Percentiles rank a stretch among this genome's conserved stretches.
These are phyloP conservation scores for Centella asiatica DNA, from an alignment of 129 eudicot species.

Conservation along the genomic window DNA sequence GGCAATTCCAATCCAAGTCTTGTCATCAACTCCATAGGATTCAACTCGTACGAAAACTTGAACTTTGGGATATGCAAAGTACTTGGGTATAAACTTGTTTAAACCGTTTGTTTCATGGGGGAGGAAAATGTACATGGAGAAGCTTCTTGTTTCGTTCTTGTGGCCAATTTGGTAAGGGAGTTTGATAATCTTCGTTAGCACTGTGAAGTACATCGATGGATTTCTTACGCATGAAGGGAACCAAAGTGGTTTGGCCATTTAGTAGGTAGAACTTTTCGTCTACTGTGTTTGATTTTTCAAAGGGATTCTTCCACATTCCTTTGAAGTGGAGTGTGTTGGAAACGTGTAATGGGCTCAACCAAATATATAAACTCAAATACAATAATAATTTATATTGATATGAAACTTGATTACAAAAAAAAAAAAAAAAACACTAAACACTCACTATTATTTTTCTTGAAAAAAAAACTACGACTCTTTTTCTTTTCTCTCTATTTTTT, in stretches of 20 bases:
- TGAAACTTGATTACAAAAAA: too few species aligned
- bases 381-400: too few species aligned
- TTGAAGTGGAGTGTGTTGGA: conserved; percentile 23
- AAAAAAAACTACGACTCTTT: too few species aligned
- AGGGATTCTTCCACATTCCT: conserved; percentile 6
- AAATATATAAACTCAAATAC: too few species aligned
- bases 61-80: not conserved
- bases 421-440: too few species aligned
- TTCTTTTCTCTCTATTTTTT: too few species aligned
- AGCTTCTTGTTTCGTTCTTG: not conserved
- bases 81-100: not conserved
- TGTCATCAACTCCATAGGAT: not conserved
- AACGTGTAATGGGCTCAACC: too few species aligned
- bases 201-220: not conserved
- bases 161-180: not conserved
- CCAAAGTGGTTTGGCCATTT: conserved; percentile 11
- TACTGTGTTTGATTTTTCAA: conserved; percentile 6
- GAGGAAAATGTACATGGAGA: conserved; percentile 1
- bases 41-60: not conserved
- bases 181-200: not conserved
- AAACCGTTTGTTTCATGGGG: not conserved
- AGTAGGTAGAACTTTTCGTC: conserved; percentile 9
- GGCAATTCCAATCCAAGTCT: not conserved
- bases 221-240: conserved; percentile 2
- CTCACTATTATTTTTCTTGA: too few species aligned